phyloP scores from a whole-genome alignment of 2,329 filamentous ascomycete genomes.

The Myotisia sp. region DNA sequence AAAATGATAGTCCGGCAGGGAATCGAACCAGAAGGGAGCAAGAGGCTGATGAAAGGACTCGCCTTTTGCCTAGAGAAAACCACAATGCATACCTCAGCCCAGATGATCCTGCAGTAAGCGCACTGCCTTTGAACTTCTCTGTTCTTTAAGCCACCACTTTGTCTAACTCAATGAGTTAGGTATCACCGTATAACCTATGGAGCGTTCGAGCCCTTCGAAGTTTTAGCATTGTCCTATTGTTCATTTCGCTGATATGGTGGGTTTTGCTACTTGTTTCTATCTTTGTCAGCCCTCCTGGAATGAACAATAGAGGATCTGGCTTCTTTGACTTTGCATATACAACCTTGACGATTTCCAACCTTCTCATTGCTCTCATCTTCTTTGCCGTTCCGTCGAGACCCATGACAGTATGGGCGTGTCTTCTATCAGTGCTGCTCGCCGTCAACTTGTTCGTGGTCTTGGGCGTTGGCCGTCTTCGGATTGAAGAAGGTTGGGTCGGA shows the following conservation, averaged over 20 bases:
- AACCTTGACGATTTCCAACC: conserved; percentile 59
- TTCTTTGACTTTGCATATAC: conserved; percentile 83
- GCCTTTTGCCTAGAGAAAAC: conserved; percentile 54
- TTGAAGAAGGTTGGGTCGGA: conserved; percentile 87
- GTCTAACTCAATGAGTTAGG: conserved; percentile 22
- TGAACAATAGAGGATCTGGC: conserved; percentile 76
- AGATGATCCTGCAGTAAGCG: conserved; percentile 62
- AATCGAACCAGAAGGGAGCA: conserved; percentile 8
- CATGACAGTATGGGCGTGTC: conserved; percentile 56
- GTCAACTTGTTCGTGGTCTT: conserved; percentile 68
- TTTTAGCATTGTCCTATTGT: conserved; percentile 60
- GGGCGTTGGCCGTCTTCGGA: conserved; percentile 55
- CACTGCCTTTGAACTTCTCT: background rate
- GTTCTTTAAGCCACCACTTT: background rate
- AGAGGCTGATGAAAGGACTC: conserved; percentile 46
- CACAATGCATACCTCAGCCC: conserved; percentile 54
- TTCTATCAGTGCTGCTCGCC: conserved; percentile 53
- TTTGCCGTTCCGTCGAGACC: conserved; percentile 71
- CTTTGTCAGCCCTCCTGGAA: conserved; percentile 78
- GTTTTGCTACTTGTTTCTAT: conserved; percentile 70
- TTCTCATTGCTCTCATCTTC: conserved; percentile 68
- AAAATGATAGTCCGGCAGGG: conserved; percentile 1
- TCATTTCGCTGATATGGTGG: conserved; percentile 83
- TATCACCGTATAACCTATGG: conserved; percentile 90
- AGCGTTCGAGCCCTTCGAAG: conserved; percentile 68